Conservation (phyloP, 495 filamentous ascomycete genomes). For the Penicillium canariense region DNA sequence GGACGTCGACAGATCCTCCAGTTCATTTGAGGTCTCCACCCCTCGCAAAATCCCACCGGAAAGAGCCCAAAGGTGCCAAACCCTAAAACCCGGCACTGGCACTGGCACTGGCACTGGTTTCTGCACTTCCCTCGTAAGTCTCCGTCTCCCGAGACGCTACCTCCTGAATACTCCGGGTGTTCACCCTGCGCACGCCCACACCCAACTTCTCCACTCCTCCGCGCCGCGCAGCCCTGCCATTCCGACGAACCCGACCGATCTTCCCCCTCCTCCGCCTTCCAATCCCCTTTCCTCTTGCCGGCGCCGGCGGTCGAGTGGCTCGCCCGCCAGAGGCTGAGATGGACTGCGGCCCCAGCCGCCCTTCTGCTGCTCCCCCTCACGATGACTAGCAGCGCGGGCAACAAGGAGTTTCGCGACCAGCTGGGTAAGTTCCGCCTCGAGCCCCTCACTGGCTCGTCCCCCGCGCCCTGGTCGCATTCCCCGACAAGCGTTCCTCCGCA, state of each 20-base stretch:
- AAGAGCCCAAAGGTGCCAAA: neutral
- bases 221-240: neutral
- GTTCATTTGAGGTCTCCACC: too few species aligned
- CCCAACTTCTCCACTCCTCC: conserved; percentile 6
- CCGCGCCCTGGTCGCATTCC: conserved; percentile 20
- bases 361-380: conserved; percentile 21
- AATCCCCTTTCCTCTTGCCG: neutral
- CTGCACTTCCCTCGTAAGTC: neutral
- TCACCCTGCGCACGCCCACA: too few species aligned
- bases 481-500: neutral
- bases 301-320: neutral
- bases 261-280: neutral
- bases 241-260: neutral
- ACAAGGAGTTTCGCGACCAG: conserved; percentile 46
- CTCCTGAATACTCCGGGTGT: too few species aligned
- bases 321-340: conserved; percentile 19
- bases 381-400: conserved; percentile 27
- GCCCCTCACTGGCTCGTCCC: conserved; percentile 18
- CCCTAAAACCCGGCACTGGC: too few species aligned
- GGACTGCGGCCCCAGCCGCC: conserved; percentile 40
- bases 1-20: too few species aligned
- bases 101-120: too few species aligned
- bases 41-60: conserved; percentile 4
- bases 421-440: conserved; percentile 48
- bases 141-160: too few species aligned